These are phyloP conservation scores for Clitoria ternatea DNA, from an alignment of 306 rosid species.

Conservation along the genomic window DNA sequence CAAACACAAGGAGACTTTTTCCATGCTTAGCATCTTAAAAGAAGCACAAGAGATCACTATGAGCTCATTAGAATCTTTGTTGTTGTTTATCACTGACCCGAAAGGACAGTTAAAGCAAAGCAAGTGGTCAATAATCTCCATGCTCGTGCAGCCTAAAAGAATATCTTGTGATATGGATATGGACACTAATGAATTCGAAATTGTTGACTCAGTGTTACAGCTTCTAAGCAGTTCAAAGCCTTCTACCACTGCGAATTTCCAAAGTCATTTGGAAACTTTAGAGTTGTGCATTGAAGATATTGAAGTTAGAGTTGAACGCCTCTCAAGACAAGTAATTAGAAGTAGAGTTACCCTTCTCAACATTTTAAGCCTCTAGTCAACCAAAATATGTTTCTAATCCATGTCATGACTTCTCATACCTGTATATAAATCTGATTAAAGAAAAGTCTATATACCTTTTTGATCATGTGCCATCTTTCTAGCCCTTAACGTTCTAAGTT, in stretches of 20 bases:
- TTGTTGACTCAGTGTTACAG: conserved; percentile 7
- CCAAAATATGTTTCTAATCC: not conserved
- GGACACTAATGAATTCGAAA: conserved; percentile 20
- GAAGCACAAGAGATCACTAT: conserved; percentile 22
- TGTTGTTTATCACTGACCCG: conserved; percentile 4
- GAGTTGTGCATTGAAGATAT: conserved; percentile 17
- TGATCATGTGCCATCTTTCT: not conserved
- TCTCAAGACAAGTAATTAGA: conserved; percentile 18
- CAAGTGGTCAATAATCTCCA: conserved; percentile 19
- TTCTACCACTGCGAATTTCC: not conserved
- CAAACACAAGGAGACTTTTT: not conserved
- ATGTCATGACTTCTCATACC: not conserved
- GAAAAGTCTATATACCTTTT: not conserved
- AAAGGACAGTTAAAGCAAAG: conserved; percentile 9
- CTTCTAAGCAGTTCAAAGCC: conserved; percentile 14
- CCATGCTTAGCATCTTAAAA: conserved; percentile 11
- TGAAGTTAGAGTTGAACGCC: not conserved
- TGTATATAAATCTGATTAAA: not conserved
- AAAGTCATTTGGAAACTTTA: not conserved
- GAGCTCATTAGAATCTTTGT: conserved; percentile 18
- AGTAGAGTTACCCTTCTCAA: conserved; percentile 17
- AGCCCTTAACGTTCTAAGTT: not conserved
- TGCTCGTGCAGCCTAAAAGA: conserved; percentile 27
- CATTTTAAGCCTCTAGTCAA: not conserved
- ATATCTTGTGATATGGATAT: not conserved